A percentile compares a stretch with the other conserved stretches of the same genome.
Evolutionary conservation across 495 filamentous ascomycete genomes (phyloP).

Genomic region (Penicillium lagena): DNA sequence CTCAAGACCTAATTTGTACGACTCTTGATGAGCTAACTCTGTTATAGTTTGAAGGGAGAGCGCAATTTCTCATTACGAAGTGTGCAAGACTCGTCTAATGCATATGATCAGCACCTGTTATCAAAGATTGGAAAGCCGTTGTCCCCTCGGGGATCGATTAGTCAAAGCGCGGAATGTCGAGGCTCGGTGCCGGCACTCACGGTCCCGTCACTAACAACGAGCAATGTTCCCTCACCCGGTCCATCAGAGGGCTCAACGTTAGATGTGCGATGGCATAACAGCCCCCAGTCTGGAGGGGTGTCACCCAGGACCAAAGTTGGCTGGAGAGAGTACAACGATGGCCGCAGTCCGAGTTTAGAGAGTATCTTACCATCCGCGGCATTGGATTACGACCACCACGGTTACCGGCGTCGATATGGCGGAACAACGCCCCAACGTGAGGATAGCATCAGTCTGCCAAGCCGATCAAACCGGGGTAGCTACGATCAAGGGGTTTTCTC

Average conservation of each 20-base stretch:
- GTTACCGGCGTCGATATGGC: conserved; percentile 26
- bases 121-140: conserved; percentile 66
- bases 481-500: conserved; percentile 57
- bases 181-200: conserved; percentile 43
- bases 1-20: too few relatives aligned
- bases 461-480: conserved; percentile 51
- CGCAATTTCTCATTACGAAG: conserved; percentile 49
- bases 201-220: conserved; percentile 30
- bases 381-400: conserved; percentile 31
- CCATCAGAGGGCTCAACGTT: conserved; percentile 36
- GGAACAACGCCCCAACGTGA: conserved; percentile 42
- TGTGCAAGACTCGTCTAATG: conserved; percentile 56
- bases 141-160: conserved; percentile 51
- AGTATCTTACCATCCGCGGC: conserved; percentile 41
- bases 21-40: not conserved
- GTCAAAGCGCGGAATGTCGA: conserved; percentile 45
- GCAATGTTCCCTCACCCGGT: conserved; percentile 40
- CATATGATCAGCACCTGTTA: conserved; percentile 73
- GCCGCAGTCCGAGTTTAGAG: conserved; percentile 45
- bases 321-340: conserved; percentile 40
- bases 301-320: conserved; percentile 38
- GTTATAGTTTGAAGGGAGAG: conserved; percentile 51
- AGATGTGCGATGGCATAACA: conserved; percentile 35
- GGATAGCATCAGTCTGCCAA: conserved; percentile 39
- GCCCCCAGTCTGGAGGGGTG: conserved; percentile 38